These are phyloP conservation scores for Aspergillus baeticus DNA, from an alignment of 495 filamentous ascomycete genomes.

Conservation along the genomic window DNA sequence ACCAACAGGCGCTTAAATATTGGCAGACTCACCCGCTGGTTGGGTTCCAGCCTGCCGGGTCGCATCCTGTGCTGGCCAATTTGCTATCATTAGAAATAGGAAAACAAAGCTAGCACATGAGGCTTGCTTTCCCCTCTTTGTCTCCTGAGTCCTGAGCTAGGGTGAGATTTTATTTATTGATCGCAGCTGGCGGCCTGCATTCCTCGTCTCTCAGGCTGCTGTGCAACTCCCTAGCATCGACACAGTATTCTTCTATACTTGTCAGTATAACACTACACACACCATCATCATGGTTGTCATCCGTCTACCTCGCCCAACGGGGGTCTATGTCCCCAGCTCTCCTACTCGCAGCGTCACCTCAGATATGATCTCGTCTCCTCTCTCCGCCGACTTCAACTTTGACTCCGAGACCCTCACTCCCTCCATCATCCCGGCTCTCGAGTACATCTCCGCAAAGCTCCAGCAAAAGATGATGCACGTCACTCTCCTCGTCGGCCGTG, in stretches of 20 bases:
- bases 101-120: constrained; percentile 10
- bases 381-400: constrained; percentile 43
- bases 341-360: constrained; percentile 36
- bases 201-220: background rate
- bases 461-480: constrained; percentile 47
- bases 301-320: constrained; percentile 41
- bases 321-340: constrained; percentile 40
- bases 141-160: background rate
- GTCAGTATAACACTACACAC: background rate
- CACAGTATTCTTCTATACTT: constrained; percentile 3
- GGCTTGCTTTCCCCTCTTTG: constrained; percentile 13
- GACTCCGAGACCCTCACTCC: constrained; percentile 41
- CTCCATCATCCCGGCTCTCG: constrained; percentile 45
- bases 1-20: constrained; percentile 37
- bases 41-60: constrained; percentile 20
- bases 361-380: constrained; percentile 46
- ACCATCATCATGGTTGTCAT: constrained; percentile 37
- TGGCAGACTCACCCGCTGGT: constrained; percentile 2
- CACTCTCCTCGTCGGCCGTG: constrained; percentile 47
- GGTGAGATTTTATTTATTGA: constrained; percentile 6
- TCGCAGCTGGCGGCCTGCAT: background rate
- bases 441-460: constrained; percentile 49
- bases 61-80: background rate
- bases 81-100: constrained; percentile 23
- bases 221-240: background rate